Percentiles rank a stretch among this genome's conserved stretches.
phyloP scores from a whole-genome alignment of 2,329 filamentous ascomycete genomes.

The Calonectria leucothoes region DNA sequence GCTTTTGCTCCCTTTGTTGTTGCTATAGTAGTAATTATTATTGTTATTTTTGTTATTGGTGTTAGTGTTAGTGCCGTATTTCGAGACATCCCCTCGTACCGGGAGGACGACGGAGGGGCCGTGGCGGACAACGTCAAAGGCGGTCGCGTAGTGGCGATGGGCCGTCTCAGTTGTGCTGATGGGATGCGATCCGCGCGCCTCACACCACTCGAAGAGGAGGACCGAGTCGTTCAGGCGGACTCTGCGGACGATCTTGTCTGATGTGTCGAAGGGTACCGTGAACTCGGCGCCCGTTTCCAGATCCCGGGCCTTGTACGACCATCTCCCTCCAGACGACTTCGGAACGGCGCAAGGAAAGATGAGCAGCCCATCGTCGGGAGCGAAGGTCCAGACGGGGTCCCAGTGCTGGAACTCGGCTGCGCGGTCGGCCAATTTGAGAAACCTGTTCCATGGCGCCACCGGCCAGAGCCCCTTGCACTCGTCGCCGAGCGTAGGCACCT shows the following conservation, averaged over 20 bases:
- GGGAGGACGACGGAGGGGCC: slow-evolving; percentile 13
- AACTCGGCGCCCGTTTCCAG: slow-evolving; percentile 56
- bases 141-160: slow-evolving; percentile 69
- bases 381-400: slow-evolving; percentile 66
- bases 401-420: slow-evolving; percentile 56
- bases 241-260: slow-evolving; percentile 63
- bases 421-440: slow-evolving; percentile 54
- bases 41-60: neutral
- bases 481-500: slow-evolving; percentile 30
- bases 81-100: neutral
- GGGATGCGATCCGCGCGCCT: slow-evolving; percentile 46
- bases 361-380: slow-evolving; percentile 63
- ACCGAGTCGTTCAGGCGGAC: slow-evolving; percentile 64
- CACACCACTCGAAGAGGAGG: slow-evolving; percentile 58
- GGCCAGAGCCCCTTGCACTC: slow-evolving; percentile 44
- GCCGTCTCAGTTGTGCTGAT: slow-evolving; percentile 62
- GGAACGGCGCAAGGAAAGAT: slow-evolving; percentile 57
- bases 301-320: slow-evolving; percentile 61
- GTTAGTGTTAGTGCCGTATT: neutral
- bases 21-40: neutral
- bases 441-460: slow-evolving; percentile 58
- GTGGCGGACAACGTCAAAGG: slow-evolving; percentile 60
- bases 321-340: neutral
- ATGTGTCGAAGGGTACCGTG: slow-evolving; percentile 62
- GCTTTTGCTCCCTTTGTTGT: neutral